Conservation (phyloP, 2,329 filamentous ascomycete genomes). For the Ceratocystis lukuohia region DNA sequence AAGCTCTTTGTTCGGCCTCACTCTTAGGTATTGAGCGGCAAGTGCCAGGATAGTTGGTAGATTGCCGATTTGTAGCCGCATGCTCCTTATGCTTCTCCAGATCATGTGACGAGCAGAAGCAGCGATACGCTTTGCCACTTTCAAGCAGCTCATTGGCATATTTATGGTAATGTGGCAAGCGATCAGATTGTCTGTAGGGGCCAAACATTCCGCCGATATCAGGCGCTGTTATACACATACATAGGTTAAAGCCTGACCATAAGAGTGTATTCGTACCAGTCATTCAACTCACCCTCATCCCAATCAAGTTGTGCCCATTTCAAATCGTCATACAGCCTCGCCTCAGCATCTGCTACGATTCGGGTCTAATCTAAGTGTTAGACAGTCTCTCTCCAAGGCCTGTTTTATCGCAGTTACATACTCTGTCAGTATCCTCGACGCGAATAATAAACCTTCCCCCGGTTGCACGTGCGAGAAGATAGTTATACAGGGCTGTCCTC, state of each 20-base stretch:
- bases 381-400: constrained; percentile 13
- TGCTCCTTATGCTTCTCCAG: constrained; percentile 53
- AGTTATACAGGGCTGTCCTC: constrained; percentile 90
- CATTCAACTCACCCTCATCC: constrained; percentile 59
- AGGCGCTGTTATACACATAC: constrained; percentile 43
- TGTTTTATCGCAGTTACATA: constrained; percentile 29
- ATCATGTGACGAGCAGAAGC: constrained; percentile 70
- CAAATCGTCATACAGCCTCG: constrained; percentile 63
- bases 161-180: constrained; percentile 56
- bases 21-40: constrained; percentile 54
- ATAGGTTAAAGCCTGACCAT: background rate
- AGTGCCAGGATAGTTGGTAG: constrained; percentile 43
- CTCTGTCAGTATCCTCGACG: constrained; percentile 91
- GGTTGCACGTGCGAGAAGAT: constrained; percentile 74
- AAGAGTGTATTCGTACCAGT: background rate
- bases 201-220: constrained; percentile 67
- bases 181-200: constrained; percentile 63
- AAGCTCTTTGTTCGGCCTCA: constrained; percentile 58
- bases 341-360: constrained; percentile 66
- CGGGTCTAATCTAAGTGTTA: constrained; percentile 47
- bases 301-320: constrained; percentile 80
- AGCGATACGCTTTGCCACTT: constrained; percentile 70
- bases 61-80: constrained; percentile 39
- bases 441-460: constrained; percentile 81
- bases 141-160: constrained; percentile 58